Conservation (phyloP, 768 basidiomycete genomes). For the Filobasidium wieringae region DNA sequence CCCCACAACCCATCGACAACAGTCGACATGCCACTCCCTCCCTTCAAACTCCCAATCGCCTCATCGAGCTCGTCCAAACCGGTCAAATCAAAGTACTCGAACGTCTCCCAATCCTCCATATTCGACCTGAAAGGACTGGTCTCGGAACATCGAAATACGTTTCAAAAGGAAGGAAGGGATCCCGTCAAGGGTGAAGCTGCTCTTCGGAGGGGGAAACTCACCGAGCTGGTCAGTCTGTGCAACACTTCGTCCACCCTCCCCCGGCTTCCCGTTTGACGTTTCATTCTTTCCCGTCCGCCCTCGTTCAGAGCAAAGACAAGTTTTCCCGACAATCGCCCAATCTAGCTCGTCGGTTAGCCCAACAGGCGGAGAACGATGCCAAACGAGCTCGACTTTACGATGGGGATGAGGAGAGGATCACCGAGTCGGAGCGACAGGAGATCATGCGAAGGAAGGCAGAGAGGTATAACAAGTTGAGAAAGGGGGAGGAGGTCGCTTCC, state of each 20-base stretch:
- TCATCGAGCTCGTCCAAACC: neutral
- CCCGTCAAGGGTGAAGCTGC: conserved; percentile 22
- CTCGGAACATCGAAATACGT: conserved; percentile 31
- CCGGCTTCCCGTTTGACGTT: neutral
- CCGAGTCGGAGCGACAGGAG: conserved; percentile 26
- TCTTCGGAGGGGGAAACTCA: conserved; percentile 13
- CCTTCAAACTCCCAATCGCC: neutral
- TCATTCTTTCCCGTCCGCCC: neutral
- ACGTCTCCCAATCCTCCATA: conserved; percentile 25
- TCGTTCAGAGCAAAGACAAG: conserved; percentile 20
- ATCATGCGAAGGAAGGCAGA: conserved; percentile 32
- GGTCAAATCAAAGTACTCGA: neutral
- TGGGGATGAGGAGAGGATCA: neutral
- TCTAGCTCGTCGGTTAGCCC: conserved; percentile 30
- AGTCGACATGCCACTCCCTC: neutral
- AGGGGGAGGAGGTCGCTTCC: conserved; percentile 30
- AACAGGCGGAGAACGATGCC: conserved; percentile 31
- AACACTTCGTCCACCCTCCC: neutral
- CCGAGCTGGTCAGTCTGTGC: neutral
- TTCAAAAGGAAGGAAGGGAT: conserved; percentile 30
- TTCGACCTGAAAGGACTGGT: conserved; percentile 33
- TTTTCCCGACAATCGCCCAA: conserved; percentile 35
- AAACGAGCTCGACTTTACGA: conserved; percentile 15
- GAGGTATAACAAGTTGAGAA: conserved; percentile 29
- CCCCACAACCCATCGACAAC: too few relatives aligned